phyloP scores from a whole-genome alignment of 371 early-diverging fungal species.

The Mortierella sp. region DNA sequence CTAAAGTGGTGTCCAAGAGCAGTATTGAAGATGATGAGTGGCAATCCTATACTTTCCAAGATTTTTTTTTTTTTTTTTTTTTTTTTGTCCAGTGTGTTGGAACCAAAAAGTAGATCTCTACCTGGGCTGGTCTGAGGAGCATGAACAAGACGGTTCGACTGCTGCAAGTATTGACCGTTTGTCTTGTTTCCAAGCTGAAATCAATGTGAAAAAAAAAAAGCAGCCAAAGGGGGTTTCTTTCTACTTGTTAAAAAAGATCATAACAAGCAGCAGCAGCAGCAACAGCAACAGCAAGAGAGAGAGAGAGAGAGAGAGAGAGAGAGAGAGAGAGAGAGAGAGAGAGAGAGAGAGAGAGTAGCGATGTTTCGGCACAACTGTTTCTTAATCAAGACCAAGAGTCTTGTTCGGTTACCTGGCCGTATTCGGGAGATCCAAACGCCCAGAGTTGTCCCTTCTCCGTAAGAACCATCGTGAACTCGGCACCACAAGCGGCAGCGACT shows the following conservation, averaged over 20 bases:
- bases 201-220: background rate
- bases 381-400: no score
- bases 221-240: background rate
- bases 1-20: constrained; percentile 12
- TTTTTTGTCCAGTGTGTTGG: no score
- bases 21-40: background rate
- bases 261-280: background rate
- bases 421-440: constrained; percentile 60
- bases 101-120: constrained; percentile 15
- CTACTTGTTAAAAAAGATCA: background rate
- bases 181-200: constrained; percentile 57
- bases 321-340: no score
- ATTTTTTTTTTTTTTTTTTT: no score
- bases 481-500: constrained; percentile 54
- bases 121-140: constrained; percentile 55
- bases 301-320: no score
- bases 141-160: constrained; percentile 53
- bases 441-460: constrained; percentile 55
- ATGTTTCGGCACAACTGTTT: no score
- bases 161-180: constrained; percentile 55
- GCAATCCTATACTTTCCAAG: background rate
- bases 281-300: no score
- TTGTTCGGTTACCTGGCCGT: constrained; percentile 54
- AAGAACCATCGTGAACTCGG: constrained; percentile 56
- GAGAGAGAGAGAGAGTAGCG: no score